phyloP scores from a whole-genome alignment of 805 yeast species.

The Wickerhamiella lipophila region DNA sequence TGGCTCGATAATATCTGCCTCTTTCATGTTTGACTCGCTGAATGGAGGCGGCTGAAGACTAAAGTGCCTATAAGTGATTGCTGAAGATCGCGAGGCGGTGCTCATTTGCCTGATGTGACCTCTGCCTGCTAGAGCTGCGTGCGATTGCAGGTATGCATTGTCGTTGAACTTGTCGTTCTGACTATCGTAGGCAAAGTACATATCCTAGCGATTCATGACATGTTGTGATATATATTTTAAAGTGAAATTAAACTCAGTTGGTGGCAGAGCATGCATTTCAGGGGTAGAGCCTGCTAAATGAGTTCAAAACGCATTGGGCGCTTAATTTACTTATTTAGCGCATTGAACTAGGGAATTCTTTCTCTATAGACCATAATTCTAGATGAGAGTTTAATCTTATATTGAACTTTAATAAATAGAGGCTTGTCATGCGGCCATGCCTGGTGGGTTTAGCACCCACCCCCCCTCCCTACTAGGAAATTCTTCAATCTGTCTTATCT shows the following conservation, averaged over 20 bases:
- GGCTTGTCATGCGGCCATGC: neutral
- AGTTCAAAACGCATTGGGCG: too few relatives aligned
- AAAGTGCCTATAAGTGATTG: constrained; percentile 4
- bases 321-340: too few relatives aligned
- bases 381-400: neutral
- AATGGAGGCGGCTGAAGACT: constrained; percentile 2
- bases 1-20: neutral
- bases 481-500: too few relatives aligned
- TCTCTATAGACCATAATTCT: neutral
- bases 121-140: neutral
- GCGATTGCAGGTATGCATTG: neutral
- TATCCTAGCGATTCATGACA: neutral
- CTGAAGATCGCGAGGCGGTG: neutral
- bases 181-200: constrained; percentile 1
- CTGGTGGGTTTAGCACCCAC: too few relatives aligned
- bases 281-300: neutral
- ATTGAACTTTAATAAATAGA: neutral
- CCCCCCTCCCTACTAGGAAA: too few relatives aligned
- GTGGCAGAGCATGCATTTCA: neutral
- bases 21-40: neutral
- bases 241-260: constrained; percentile 3
- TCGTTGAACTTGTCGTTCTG: constrained; percentile 1
- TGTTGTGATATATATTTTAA: neutral
- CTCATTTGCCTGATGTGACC: constrained; percentile 4
- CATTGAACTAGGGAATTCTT: neutral